Percentiles rank a stretch among this genome's conserved stretches.
Evolutionary conservation across 495 filamentous ascomycete genomes (phyloP).

Genomic region (Bombardia bombarda): DNA sequence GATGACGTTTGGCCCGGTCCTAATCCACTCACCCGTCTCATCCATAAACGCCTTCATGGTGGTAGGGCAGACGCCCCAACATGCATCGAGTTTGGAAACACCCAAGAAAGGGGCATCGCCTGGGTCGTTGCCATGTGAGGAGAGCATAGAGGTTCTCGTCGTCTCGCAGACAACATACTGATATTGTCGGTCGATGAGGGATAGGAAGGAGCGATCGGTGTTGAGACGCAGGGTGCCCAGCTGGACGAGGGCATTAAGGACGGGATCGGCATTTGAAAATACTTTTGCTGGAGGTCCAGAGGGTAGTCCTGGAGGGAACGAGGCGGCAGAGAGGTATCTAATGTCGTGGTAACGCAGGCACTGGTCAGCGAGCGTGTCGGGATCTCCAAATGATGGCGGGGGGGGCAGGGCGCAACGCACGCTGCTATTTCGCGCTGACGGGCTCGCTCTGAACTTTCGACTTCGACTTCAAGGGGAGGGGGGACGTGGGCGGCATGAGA

Average conservation of each 20-base stretch:
- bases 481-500: no score
- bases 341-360: no score
- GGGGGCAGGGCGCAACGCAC: background rate
- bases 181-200: conserved; percentile 25
- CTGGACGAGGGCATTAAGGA: conserved; percentile 36
- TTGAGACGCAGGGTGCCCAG: conserved; percentile 32
- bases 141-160: conserved; percentile 15
- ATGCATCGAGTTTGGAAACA: conserved; percentile 16
- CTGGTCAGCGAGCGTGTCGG: no score
- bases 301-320: conserved; percentile 16
- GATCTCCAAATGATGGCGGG: background rate
- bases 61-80: conserved; percentile 22
- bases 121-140: conserved; percentile 1
- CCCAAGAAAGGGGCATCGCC: conserved; percentile 22
- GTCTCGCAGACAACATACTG: conserved; percentile 37
- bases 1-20: conserved; percentile 14
- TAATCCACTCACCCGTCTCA: conserved; percentile 17
- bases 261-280: conserved; percentile 23
- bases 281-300: conserved; percentile 3
- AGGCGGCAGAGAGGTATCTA: conserved; percentile 18
- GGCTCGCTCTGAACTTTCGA: background rate
- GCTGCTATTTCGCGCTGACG: background rate
- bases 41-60: conserved; percentile 35
- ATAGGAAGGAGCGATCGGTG: conserved; percentile 29
- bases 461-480: no score